A percentile compares a stretch with the other conserved stretches of the same genome.
Evolutionary conservation across 2,329 filamentous ascomycete species (phyloP).

Genomic region (Hymenoscyphus linearis): DNA sequence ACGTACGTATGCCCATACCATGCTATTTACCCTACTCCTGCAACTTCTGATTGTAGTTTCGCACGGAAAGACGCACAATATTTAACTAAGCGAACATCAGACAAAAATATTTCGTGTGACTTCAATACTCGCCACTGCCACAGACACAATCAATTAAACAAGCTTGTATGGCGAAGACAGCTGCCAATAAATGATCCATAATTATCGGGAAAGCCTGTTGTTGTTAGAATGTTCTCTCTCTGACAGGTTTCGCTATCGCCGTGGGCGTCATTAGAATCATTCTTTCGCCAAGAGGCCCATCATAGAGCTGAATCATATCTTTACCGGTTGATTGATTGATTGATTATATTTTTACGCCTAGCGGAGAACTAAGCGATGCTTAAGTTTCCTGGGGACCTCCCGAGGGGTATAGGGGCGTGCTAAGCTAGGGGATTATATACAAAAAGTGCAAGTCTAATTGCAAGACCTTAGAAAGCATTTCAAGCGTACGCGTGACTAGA

Average conservation of each 20-base stretch:
- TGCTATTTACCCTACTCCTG: neutral
- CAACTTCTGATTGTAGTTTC: no score
- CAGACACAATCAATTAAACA: neutral
- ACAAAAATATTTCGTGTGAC: neutral
- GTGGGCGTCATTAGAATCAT: neutral
- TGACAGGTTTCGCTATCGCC: neutral
- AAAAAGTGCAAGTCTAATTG: no score
- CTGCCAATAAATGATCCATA: neutral
- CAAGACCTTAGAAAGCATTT: no score
- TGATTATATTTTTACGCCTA: no score
- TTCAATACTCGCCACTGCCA: neutral
- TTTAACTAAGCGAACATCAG: neutral
- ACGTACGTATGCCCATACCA: neutral
- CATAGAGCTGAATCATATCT: neutral
- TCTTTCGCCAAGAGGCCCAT: neutral
- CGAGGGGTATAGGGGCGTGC: no score
- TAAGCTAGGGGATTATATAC: no score
- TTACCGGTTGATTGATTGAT: no score
- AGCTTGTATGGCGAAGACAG: neutral
- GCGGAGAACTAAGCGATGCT: no score
- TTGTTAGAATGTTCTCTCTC: neutral
- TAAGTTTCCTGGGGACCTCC: no score
- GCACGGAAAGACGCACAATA: neutral
- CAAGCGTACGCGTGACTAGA: no score
- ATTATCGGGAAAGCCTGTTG: neutral